phyloP scores from a whole-genome alignment of 768 basidiomycete species.

The Imleria badia region DNA sequence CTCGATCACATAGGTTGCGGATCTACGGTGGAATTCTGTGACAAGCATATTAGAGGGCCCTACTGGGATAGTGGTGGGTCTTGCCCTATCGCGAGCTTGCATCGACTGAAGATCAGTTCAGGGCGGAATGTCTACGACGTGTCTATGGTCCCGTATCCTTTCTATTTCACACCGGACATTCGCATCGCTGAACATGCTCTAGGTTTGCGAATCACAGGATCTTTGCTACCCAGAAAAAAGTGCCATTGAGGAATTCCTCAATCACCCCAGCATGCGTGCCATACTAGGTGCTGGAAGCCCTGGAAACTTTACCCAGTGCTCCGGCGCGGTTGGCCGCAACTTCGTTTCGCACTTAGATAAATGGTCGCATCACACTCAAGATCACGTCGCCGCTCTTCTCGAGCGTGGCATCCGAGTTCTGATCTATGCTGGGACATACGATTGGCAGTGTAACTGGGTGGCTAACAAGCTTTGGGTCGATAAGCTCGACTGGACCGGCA shows the following conservation, averaged over 20 bases:
- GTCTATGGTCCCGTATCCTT: conserved; percentile 40
- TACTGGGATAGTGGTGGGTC: conserved; percentile 39
- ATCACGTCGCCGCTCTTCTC: conserved; percentile 55
- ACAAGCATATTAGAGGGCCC: conserved; percentile 46
- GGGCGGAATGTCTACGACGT: conserved; percentile 58
- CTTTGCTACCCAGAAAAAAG: conserved; percentile 41
- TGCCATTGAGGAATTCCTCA: conserved; percentile 46
- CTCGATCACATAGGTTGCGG: conserved; percentile 67
- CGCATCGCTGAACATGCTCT: conserved; percentile 3
- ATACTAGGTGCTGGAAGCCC: conserved; percentile 47
- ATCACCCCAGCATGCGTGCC: conserved; percentile 42
- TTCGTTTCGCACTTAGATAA: conserved; percentile 66
- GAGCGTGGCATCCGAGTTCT: conserved; percentile 54
- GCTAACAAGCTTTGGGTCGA: conserved; percentile 65
- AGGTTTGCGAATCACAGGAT: conserved; percentile 26
- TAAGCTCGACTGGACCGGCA: conserved; percentile 58
- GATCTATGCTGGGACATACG: conserved; percentile 55
- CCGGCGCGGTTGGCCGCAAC: conserved; percentile 42
- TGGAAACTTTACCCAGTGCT: conserved; percentile 59
- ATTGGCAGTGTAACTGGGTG: conserved; percentile 62
- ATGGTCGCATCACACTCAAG: conserved; percentile 52
- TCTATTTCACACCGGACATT: background rate
- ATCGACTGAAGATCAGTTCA: conserved; percentile 7
- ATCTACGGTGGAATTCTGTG: conserved; percentile 69
- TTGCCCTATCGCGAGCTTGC: background rate